Percentiles rank a stretch among this genome's conserved stretches.
Evolutionary conservation across 345 rosid species (phyloP).

Genomic region (Luvunga scandens): DNA sequence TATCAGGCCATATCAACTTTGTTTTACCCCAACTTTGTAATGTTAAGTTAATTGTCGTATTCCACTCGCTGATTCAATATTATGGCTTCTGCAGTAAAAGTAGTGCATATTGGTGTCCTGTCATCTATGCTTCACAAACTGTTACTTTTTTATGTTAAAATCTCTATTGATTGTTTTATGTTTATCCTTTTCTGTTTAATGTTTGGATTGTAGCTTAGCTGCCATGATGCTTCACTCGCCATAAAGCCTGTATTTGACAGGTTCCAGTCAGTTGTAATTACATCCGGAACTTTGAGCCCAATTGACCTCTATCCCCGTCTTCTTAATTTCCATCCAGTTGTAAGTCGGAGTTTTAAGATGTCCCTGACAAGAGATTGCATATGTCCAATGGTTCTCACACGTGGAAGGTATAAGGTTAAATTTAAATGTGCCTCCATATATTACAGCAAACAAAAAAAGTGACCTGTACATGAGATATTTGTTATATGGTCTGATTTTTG

Average conservation of each 20-base stretch:
- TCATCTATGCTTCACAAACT: background rate
- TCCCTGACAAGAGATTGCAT: constrained; percentile 98
- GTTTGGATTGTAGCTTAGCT: constrained; percentile 66
- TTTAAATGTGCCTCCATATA: background rate
- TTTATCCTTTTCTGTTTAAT: background rate
- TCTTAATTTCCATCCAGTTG: constrained; percentile 93
- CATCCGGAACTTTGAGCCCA: constrained; percentile 96
- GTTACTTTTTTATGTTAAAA: constrained; percentile 1
- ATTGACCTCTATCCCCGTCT: constrained; percentile 98
- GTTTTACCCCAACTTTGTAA: background rate
- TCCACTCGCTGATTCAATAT: background rate
- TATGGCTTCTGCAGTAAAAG: background rate
- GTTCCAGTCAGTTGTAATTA: constrained; percentile 96
- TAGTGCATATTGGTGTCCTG: background rate
- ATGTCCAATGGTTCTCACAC: constrained; percentile 99
- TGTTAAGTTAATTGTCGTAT: too few species aligned
- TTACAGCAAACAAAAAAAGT: background rate
- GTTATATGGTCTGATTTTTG: background rate
- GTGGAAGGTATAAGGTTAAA: constrained; percentile 67
- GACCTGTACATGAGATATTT: background rate
- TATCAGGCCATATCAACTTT: background rate
- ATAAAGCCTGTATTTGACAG: constrained; percentile 98
- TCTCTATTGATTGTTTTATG: constrained; percentile 3
- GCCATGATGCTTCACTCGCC: constrained; percentile 98
- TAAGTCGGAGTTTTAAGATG: constrained; percentile 93